phyloP scores from a whole-genome alignment of 768 basidiomycete genomes.

The Guyanaporus albipodus region DNA sequence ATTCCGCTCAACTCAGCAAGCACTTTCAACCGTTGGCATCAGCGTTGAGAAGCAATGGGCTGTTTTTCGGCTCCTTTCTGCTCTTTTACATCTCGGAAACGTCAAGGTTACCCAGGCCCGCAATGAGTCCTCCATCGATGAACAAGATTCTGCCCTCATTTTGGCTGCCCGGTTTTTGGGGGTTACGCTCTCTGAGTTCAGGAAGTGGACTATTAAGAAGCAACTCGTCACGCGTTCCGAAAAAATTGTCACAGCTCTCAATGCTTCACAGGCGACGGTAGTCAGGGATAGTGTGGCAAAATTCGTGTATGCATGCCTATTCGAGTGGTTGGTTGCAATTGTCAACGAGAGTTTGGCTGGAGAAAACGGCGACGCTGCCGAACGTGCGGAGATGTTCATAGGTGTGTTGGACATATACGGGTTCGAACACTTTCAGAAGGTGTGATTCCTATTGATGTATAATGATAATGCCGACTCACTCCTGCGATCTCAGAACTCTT shows the following conservation, averaged over 20 bases:
- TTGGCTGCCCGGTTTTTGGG: constrained; percentile 89
- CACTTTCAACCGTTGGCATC: constrained; percentile 95
- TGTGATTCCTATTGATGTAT: constrained; percentile 31
- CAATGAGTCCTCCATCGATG: constrained; percentile 80
- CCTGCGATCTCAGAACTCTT: constrained; percentile 57
- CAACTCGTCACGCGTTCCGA: constrained; percentile 92
- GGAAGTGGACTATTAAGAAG: constrained; percentile 98
- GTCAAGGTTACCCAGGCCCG: constrained; percentile 83
- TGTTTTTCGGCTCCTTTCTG: constrained; percentile 90
- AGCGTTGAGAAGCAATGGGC: constrained; percentile 98
- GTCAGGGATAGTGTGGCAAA: constrained; percentile 97
- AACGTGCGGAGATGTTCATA: constrained; percentile 95
- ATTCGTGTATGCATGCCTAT: constrained; percentile 97
- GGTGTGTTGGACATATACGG: constrained; percentile 98
- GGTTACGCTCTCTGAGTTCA: constrained; percentile 87
- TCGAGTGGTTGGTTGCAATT: constrained; percentile 97
- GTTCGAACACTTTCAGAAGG: constrained; percentile 97
- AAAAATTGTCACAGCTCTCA: constrained; percentile 89
- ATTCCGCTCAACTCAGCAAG: constrained; percentile 89
- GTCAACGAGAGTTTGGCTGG: constrained; percentile 96
- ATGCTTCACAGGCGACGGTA: constrained; percentile 83
- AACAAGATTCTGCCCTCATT: constrained; percentile 73
- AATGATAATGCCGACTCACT: constrained; percentile 4
- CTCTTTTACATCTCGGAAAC: constrained; percentile 96
- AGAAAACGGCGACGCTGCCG: constrained; percentile 88